Evolutionary conservation across 768 basidiomycete species (phyloP).

Genomic region (Pleurotus cornucopiae): DNA sequence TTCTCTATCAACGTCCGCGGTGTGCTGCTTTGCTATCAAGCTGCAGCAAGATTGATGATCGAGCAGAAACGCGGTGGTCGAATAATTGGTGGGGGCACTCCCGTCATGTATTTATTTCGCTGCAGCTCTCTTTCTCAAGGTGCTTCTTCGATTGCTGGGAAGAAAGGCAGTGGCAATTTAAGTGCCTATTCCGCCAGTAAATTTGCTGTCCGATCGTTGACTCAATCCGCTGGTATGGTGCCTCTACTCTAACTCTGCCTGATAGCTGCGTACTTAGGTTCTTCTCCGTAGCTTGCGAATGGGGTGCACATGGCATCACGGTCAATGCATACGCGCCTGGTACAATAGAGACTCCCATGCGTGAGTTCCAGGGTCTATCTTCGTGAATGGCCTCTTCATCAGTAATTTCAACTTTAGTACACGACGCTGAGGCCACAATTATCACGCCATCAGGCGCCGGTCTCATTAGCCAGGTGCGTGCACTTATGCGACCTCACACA

Average conservation of each 20-base stretch:
- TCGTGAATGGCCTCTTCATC: neutral
- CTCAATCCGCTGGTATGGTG: constrained; percentile 30
- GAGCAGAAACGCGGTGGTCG: constrained; percentile 36
- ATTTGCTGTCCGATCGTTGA: constrained; percentile 36
- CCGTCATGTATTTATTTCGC: neutral
- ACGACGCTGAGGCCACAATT: constrained; percentile 8
- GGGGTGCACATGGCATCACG: constrained; percentile 29
- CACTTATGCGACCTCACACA: too few relatives aligned
- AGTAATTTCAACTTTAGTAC: neutral
- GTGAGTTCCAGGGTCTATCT: constrained; percentile 17
- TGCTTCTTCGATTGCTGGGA: constrained; percentile 27
- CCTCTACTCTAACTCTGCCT: neutral
- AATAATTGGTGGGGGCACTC: constrained; percentile 26
- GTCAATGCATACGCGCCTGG: constrained; percentile 39
- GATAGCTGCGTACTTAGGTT: neutral
- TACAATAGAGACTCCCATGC: constrained; percentile 21
- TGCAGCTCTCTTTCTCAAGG: constrained; percentile 15
- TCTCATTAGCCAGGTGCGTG: neutral
- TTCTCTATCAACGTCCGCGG: constrained; percentile 35
- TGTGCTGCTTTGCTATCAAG: constrained; percentile 35
- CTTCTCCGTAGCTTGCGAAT: constrained; percentile 21
- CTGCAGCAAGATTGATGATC: constrained; percentile 40
- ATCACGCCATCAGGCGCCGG: neutral
- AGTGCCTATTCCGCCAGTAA: constrained; percentile 33
- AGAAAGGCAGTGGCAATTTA: constrained; percentile 17